Percentiles rank a stretch among this genome's conserved stretches.
These are phyloP conservation scores for Aspergillus proliferans DNA, from an alignment of 2,329 filamentous ascomycete genomes.

Conservation along the genomic window DNA sequence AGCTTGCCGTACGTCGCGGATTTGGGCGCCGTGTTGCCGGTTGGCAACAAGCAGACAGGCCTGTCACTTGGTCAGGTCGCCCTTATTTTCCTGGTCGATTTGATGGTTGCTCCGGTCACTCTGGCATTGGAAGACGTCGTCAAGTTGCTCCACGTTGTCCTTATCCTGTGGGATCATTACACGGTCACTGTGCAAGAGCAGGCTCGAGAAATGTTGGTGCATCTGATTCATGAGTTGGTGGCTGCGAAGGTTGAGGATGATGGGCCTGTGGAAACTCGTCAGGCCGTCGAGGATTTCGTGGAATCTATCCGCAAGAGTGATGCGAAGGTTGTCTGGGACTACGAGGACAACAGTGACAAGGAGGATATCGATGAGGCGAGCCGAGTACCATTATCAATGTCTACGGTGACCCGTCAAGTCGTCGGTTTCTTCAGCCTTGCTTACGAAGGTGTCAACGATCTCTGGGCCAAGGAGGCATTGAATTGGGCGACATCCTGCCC, in stretches of 20 bases:
- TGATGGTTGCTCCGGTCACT: slow-evolving; percentile 88
- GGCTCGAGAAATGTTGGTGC: slow-evolving; percentile 93
- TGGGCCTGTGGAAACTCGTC: slow-evolving; percentile 58
- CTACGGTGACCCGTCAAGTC: slow-evolving; percentile 71
- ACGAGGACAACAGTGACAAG: slow-evolving; percentile 84
- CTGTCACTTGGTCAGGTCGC: slow-evolving; percentile 91
- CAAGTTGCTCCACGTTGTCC: slow-evolving; percentile 79
- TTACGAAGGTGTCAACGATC: slow-evolving; percentile 79
- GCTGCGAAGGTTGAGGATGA: slow-evolving; percentile 73
- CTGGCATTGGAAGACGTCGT: slow-evolving; percentile 74
- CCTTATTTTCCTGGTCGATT: slow-evolving; percentile 85
- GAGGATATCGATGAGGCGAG: slow-evolving; percentile 64
- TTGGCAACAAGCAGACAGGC: slow-evolving; percentile 84
- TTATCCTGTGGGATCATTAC: slow-evolving; percentile 96
- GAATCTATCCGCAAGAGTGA: slow-evolving; percentile 82
- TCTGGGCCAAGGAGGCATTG: slow-evolving; percentile 84
- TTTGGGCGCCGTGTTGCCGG: slow-evolving; percentile 67
- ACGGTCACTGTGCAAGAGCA: slow-evolving; percentile 92
- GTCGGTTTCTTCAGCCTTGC: slow-evolving; percentile 78
- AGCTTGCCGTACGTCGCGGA: slow-evolving; percentile 86
- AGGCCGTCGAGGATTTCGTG: slow-evolving; percentile 78
- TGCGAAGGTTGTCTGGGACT: slow-evolving; percentile 79
- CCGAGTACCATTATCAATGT: slow-evolving; percentile 83
- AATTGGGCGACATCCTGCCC: slow-evolving; percentile 97
- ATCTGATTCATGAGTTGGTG: slow-evolving; percentile 92